These are phyloP conservation scores for Trifolium pratense DNA, from an alignment of 306 rosid species.

Conservation along the genomic window DNA sequence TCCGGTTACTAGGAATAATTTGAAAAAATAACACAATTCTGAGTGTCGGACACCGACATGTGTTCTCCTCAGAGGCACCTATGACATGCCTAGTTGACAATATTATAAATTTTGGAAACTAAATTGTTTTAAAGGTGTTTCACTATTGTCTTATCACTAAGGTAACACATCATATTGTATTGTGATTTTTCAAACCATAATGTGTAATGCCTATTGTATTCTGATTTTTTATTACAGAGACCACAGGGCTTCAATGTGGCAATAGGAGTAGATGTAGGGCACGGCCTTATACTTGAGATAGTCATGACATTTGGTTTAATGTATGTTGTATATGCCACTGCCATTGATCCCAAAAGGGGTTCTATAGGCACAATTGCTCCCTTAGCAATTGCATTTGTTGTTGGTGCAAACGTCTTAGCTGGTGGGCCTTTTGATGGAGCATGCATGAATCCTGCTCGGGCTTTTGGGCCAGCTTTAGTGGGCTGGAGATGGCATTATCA, in stretches of 20 bases:
- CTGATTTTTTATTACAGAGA: conserved; percentile 53
- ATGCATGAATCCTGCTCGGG: conserved; percentile 92
- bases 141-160: no score
- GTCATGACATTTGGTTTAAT: conserved; percentile 78
- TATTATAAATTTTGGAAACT: no score
- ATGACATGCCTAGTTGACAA: no score
- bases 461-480: conserved; percentile 88
- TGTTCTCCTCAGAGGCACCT: no score
- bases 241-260: conserved; percentile 63
- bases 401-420: conserved; percentile 80
- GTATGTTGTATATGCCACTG: conserved; percentile 79
- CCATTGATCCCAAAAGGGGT: conserved; percentile 86
- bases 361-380: conserved; percentile 66
- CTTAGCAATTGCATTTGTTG: conserved; percentile 70
- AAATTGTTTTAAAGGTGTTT: no score
- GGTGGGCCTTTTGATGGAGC: conserved; percentile 86
- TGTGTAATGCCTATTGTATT: not conserved
- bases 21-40: no score
- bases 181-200: not conserved
- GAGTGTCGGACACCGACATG: no score
- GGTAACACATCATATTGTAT: no score
- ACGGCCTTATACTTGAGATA: conserved; percentile 71
- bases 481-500: conserved; percentile 91
- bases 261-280: conserved; percentile 53
- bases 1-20: no score